A percentile compares a stretch with the other conserved stretches of the same genome.
Evolutionary conservation across 2,329 filamentous ascomycete species (phyloP).

Genomic region (Ophiostoma tasmaniense): DNA sequence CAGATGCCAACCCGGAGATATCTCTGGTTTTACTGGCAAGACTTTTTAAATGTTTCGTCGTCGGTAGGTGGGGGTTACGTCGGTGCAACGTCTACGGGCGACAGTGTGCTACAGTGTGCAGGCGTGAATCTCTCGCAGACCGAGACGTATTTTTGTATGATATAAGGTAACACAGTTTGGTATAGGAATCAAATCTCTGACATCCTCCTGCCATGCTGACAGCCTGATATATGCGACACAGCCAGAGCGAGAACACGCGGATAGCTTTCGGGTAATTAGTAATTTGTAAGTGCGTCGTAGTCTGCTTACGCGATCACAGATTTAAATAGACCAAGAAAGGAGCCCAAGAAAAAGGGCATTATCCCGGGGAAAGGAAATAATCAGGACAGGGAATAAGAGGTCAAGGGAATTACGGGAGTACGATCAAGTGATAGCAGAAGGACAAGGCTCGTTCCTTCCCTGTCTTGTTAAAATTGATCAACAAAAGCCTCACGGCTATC

Average conservation of each 20-base stretch:
- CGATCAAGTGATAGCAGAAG: background rate
- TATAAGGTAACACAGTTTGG: slow-evolving; percentile 1
- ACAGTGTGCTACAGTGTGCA: background rate
- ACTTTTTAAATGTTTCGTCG: slow-evolving; percentile 6
- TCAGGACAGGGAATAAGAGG: background rate
- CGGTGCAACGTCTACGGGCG: background rate
- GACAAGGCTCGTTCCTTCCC: background rate
- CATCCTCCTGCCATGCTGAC: background rate
- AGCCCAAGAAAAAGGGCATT: background rate
- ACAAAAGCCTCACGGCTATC: background rate
- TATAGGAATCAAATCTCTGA: background rate
- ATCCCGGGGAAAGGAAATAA: background rate
- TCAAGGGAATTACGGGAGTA: too few relatives aligned
- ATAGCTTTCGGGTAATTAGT: background rate
- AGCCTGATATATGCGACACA: background rate
- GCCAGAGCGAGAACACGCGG: slow-evolving; percentile 2
- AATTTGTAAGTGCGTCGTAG: background rate
- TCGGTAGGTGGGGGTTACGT: slow-evolving; percentile 9
- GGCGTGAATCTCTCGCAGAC: background rate
- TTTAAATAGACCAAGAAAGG: background rate
- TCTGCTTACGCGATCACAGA: background rate
- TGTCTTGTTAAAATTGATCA: background rate
- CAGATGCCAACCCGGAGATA: slow-evolving; percentile 3
- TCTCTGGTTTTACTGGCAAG: background rate
- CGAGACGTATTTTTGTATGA: background rate